Conservation (phyloP, 2,329 filamentous ascomycete genomes). For the Sporothrix phasma region DNA sequence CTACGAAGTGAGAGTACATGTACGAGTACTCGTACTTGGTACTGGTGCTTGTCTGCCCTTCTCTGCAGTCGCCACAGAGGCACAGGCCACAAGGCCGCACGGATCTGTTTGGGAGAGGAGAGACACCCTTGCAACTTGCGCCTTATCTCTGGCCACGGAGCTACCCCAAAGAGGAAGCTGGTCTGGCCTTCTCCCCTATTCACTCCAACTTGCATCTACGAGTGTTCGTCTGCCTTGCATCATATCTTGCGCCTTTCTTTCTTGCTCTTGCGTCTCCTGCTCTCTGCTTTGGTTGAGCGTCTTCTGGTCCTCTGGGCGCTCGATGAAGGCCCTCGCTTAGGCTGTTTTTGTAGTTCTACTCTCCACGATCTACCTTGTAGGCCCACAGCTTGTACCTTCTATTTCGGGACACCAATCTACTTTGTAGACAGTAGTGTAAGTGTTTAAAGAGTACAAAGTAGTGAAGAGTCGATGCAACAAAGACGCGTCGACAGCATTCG, state of each 20-base stretch:
- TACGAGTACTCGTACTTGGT: too few species aligned
- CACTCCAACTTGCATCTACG: background rate
- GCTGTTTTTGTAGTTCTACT: background rate
- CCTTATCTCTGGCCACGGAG: background rate
- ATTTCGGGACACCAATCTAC: background rate
- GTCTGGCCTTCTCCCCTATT: background rate
- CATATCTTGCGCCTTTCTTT: too few species aligned
- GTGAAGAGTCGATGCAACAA: too few species aligned
- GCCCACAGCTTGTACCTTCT: background rate
- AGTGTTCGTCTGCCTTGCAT: background rate
- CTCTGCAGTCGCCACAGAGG: background rate
- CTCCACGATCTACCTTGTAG: background rate
- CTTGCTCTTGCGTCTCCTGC: background rate
- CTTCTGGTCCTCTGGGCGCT: background rate
- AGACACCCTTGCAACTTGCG: background rate
- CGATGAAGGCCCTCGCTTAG: background rate
- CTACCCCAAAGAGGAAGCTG: constrained; percentile 6
- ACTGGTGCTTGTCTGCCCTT: background rate
- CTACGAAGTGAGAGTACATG: too few species aligned
- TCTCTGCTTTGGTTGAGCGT: background rate
- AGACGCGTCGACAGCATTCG: too few species aligned
- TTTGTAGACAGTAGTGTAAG: background rate
- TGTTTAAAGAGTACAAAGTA: too few species aligned
- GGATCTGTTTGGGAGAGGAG: background rate
- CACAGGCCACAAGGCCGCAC: background rate